A percentile compares a stretch with the other conserved stretches of the same genome.
Conservation (phyloP, 2,329 filamentous ascomycete species). For the Claviceps paspali region DNA sequence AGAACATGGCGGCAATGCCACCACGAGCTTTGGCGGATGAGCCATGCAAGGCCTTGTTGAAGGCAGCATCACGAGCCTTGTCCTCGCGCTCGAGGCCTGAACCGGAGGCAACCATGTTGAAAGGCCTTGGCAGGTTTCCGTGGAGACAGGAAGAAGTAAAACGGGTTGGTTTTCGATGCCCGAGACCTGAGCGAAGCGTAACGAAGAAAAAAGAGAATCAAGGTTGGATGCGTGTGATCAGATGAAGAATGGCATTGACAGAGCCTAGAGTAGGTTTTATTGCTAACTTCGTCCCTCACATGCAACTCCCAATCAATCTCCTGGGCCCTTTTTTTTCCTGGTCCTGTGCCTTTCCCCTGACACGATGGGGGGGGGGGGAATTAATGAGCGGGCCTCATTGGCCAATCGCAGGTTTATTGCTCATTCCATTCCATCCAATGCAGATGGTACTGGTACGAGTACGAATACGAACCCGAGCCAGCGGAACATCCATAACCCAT, state of each 20-base stretch:
- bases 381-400: slow-evolving; percentile 4
- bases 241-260: neutral
- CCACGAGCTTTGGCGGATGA: slow-evolving; percentile 51
- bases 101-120: slow-evolving; percentile 28
- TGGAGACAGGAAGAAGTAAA: slow-evolving; percentile 1
- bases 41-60: slow-evolving; percentile 80
- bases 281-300: neutral
- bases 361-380: neutral
- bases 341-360: no score
- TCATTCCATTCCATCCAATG: no score
- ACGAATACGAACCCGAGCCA: slow-evolving; percentile 10
- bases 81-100: slow-evolving; percentile 62
- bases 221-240: neutral
- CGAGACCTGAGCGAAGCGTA: neutral
- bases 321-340: slow-evolving; percentile 3
- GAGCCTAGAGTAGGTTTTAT: slow-evolving; percentile 4
- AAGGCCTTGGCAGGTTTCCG: slow-evolving; percentile 5
- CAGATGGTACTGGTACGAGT: neutral
- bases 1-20: slow-evolving; percentile 70
- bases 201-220: neutral
- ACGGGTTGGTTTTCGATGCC: no score
- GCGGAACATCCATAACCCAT: no score
- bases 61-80: slow-evolving; percentile 71
- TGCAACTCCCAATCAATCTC: slow-evolving; percentile 4
- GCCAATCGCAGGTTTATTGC: slow-evolving; percentile 4